Evolutionary conservation across 2,329 filamentous ascomycete species (phyloP).

Genomic region (Colletotrichum theobromicola): DNA sequence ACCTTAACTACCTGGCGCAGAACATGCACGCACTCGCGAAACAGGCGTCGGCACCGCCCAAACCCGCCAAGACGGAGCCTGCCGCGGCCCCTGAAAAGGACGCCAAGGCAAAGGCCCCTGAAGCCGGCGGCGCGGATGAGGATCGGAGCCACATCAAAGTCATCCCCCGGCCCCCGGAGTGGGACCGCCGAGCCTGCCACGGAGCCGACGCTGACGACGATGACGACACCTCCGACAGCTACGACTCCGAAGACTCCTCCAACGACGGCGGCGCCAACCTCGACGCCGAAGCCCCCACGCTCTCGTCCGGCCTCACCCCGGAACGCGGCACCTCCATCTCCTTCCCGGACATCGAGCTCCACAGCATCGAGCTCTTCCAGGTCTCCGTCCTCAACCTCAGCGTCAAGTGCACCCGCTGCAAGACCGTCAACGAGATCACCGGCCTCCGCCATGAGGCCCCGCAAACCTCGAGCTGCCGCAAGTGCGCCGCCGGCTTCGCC

Average conservation of each 20-base stretch:
- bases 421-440: conserved; percentile 72
- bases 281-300: conserved; percentile 32
- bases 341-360: conserved; percentile 78
- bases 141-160: conserved; percentile 71
- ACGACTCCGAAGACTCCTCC: conserved; percentile 54
- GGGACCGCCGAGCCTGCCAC: conserved; percentile 58
- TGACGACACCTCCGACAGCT: conserved; percentile 43
- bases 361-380: conserved; percentile 79
- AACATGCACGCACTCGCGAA: conserved; percentile 73
- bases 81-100: conserved; percentile 16
- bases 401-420: conserved; percentile 82
- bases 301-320: conserved; percentile 41
- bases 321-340: conserved; percentile 79
- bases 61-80: conserved; percentile 23
- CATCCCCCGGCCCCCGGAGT: conserved; percentile 80
- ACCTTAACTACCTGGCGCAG: conserved; percentile 76
- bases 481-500: conserved; percentile 59
- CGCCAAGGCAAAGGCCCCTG: conserved; percentile 26
- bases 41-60: conserved; percentile 40
- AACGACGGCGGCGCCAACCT: conserved; percentile 49
- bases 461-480: conserved; percentile 61
- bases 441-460: conserved; percentile 63
- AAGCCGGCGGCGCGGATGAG: conserved; percentile 28
- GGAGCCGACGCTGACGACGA: conserved; percentile 48
- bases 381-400: conserved; percentile 70